Evolutionary conservation across 192 early-diverging fungal genomes (phyloP), one percentile per base, ranked within the genome.

Genomic region (Helicostylum pulchrum): DNA sequence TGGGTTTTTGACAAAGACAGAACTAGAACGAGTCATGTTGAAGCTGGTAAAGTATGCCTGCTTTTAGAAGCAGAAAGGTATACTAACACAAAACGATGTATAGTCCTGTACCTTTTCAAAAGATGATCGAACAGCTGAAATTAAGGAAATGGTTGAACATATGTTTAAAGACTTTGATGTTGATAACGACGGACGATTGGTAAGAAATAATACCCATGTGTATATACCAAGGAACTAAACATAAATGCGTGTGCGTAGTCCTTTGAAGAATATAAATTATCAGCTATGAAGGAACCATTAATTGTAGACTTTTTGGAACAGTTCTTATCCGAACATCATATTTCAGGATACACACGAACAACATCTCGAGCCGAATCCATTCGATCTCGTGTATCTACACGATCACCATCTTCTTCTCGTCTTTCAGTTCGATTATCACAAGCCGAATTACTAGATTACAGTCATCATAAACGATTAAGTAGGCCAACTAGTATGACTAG

Each of bases 101-200:
- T 45, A 76, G 74, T 71, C 74, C 9, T 32, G 48, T 9, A 53
- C 62, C 11, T 87, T 82, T 55, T 82, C 80, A 50, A 72, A 86
- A 56, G 86, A 86, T 53, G 90, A 92, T 64, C 83, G 85, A 67
- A 81, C 87, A 7, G 73, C 78, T 39, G 75, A 82, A 54, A 86
- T 92, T 44, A 74, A 77, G 48, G 75, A 80, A 42, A 73, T 90
- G 51, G 86, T 92, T n/a, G 67, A 75, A 46, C 80, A 85, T 49
- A 81, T 92, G 65, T 92, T 92, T 76, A 78, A 89, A 47, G 90
- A 92, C 61, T 64, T 92, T 69, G 90, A 92, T 64, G 85, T 92
- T 19, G 83, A 92, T 71, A 88, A 84, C 26, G 88, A 92, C 62
- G 89, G 87, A 36, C 84, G 85, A 34, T 64, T 92, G 80, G 87